A percentile compares a stretch with the other conserved stretches of the same genome.
Evolutionary conservation across 345 rosid species (phyloP).

Genomic region (Eucalyptus marginata): DNA sequence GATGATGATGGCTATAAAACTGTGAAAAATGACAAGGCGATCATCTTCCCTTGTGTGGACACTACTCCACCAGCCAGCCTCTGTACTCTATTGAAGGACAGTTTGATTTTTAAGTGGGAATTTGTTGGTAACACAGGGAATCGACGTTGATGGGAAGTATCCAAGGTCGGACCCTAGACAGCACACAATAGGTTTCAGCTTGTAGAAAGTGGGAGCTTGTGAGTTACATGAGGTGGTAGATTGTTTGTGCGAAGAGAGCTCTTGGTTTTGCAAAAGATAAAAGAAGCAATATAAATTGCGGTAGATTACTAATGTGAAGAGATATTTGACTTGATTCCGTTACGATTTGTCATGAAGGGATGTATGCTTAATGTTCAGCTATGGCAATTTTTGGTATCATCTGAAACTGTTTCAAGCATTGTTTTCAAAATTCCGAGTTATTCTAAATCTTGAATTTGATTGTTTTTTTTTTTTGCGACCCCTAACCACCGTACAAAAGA

Average conservation of each 20-base stretch:
- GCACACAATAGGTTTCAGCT: background rate
- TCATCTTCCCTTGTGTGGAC: background rate
- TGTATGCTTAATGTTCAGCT: background rate
- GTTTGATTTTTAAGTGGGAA: background rate
- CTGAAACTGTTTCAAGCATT: background rate
- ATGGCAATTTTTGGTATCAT: background rate
- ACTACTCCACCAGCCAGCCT: background rate
- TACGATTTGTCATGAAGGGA: fast-evolving
- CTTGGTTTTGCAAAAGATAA: background rate
- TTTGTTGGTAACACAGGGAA: background rate
- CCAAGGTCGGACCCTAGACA: background rate
- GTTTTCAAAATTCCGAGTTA: background rate
- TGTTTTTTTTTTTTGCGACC: too few species aligned
- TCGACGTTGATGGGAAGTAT: background rate
- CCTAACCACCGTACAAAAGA: too few species aligned
- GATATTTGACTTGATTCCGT: too few species aligned
- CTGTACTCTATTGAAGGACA: background rate
- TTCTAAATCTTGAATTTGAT: background rate
- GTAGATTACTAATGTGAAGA: background rate
- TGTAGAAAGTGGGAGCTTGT: background rate
- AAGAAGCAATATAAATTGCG: background rate
- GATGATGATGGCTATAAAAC: background rate
- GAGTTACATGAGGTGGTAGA: background rate
- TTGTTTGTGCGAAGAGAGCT: background rate
- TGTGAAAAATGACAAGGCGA: background rate